These are phyloP conservation scores for Sporopachydermia lactativora DNA, from an alignment of 805 yeast genomes.

Conservation along the genomic window DNA sequence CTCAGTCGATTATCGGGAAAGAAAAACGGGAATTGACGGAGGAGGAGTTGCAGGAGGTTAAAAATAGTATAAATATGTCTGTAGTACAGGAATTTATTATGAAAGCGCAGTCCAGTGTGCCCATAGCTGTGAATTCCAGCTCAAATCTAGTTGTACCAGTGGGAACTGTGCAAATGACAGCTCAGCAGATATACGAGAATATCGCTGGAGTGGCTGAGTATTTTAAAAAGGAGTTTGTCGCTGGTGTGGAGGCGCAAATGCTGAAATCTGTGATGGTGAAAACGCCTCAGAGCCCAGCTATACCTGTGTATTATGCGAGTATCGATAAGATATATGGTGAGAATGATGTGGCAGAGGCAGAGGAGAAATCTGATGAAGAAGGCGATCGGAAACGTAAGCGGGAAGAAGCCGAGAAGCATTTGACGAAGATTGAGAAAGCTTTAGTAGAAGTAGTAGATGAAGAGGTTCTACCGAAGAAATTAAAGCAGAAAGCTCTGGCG, in stretches of 20 bases:
- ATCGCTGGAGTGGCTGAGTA: slow-evolving; percentile 36
- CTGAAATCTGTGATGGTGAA: slow-evolving; percentile 53
- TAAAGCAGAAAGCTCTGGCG: slow-evolving; percentile 40
- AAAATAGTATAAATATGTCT: background rate
- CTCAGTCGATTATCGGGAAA: background rate
- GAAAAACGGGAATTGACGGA: background rate
- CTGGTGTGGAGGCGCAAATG: slow-evolving; percentile 19
- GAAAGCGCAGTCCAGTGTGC: slow-evolving; percentile 41
- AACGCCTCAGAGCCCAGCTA: slow-evolving; percentile 58
- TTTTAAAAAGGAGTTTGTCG: slow-evolving; percentile 21
- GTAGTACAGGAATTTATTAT: slow-evolving; percentile 21
- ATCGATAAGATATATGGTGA: slow-evolving; percentile 30
- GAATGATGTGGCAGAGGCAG: slow-evolving; percentile 30
- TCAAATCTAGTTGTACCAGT: slow-evolving; percentile 17
- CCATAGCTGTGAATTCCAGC: background rate
- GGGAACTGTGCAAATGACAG: slow-evolving; percentile 38
- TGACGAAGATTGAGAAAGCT: slow-evolving; percentile 57
- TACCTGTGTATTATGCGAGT: slow-evolving; percentile 69
- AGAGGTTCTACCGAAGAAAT: slow-evolving; percentile 44
- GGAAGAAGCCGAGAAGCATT: slow-evolving; percentile 13
- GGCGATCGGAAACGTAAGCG: slow-evolving; percentile 16
- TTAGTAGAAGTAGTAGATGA: slow-evolving; percentile 77
- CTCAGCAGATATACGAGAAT: slow-evolving; percentile 44
- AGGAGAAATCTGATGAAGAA: slow-evolving; percentile 22
- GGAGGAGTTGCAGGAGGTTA: background rate